Evolutionary conservation across 2,329 filamentous ascomycete species (phyloP).

Genomic region (Colletotrichum costaricense): DNA sequence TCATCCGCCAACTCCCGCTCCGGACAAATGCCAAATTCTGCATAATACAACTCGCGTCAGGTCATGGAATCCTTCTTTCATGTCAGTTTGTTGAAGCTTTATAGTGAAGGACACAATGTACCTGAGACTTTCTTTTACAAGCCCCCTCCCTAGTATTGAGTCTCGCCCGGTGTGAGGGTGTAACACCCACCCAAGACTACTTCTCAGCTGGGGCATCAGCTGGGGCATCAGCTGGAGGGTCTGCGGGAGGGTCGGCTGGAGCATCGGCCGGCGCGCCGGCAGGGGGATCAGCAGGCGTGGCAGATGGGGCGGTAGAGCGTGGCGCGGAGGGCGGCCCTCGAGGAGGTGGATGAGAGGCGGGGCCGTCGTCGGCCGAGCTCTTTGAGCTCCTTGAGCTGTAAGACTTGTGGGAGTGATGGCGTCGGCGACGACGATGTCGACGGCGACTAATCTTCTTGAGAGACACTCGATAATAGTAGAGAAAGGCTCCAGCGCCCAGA

Average conservation of each 20-base stretch:
- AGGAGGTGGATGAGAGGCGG: conserved; percentile 10
- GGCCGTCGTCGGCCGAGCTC: conserved; percentile 42
- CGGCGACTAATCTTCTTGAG: conserved; percentile 47
- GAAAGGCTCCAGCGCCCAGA: conserved; percentile 48
- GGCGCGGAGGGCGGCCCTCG: conserved; percentile 3
- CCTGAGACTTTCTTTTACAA: neutral
- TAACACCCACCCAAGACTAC: neutral
- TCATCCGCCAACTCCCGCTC: conserved; percentile 19
- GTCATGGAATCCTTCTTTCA: neutral
- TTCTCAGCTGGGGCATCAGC: conserved; percentile 21
- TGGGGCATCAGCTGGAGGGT: conserved; percentile 13
- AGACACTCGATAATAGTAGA: conserved; percentile 53
- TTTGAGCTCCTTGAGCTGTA: conserved; percentile 48
- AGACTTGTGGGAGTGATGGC: conserved; percentile 40
- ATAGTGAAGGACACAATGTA: neutral
- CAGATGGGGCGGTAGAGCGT: neutral
- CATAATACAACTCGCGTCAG: conserved; percentile 17
- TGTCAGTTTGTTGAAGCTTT: neutral
- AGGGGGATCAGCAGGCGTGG: conserved; percentile 8
- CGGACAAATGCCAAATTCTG: neutral
- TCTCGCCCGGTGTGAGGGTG: neutral
- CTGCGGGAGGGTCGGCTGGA: conserved; percentile 16
- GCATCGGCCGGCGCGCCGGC: conserved; percentile 17
- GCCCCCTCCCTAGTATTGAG: neutral
- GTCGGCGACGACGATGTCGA: conserved; percentile 41